Evolutionary conservation across 2,329 filamentous ascomycete species (phyloP).

Genomic region (Waltergamsia citrina): DNA sequence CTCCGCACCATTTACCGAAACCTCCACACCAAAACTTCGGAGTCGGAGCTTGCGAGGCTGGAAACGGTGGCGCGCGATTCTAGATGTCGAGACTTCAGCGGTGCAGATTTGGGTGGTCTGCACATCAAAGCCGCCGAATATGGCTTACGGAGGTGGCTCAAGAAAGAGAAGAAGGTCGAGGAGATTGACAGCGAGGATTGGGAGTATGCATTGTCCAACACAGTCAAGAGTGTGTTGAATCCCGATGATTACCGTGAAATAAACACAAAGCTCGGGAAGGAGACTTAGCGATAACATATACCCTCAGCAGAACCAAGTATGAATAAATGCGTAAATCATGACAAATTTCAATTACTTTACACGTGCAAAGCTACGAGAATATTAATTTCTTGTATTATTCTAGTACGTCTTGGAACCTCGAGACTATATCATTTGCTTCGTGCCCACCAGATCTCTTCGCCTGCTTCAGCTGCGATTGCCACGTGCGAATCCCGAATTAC

Average conservation of each 20-base stretch:
- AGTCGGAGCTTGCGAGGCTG: conserved; percentile 44
- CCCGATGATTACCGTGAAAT: neutral
- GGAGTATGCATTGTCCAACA: conserved; percentile 39
- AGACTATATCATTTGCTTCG: too few relatives aligned
- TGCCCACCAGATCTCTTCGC: too few relatives aligned
- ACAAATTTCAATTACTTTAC: too few relatives aligned
- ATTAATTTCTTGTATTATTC: too few relatives aligned
- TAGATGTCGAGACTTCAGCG: conserved; percentile 69
- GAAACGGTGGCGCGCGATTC: conserved; percentile 55
- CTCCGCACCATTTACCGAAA: conserved; percentile 56
- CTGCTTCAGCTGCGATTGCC: too few relatives aligned
- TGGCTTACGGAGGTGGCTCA: conserved; percentile 30
- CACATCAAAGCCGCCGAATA: conserved; percentile 40
- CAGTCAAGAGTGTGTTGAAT: conserved; percentile 14
- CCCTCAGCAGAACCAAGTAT: too few relatives aligned
- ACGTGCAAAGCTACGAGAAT: too few relatives aligned
- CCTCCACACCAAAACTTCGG: conserved; percentile 16
- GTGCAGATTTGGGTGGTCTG: conserved; percentile 46
- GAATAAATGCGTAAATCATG: too few relatives aligned
- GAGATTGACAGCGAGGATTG: conserved; percentile 33
- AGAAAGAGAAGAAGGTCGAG: conserved; percentile 12
- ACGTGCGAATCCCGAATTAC: too few relatives aligned
- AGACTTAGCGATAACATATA: neutral
- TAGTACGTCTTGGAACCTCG: too few relatives aligned
- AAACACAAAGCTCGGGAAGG: neutral